Evolutionary conservation across 2,329 filamentous ascomycete species (phyloP).

Genomic region (Epichloe brachyelytri): DNA sequence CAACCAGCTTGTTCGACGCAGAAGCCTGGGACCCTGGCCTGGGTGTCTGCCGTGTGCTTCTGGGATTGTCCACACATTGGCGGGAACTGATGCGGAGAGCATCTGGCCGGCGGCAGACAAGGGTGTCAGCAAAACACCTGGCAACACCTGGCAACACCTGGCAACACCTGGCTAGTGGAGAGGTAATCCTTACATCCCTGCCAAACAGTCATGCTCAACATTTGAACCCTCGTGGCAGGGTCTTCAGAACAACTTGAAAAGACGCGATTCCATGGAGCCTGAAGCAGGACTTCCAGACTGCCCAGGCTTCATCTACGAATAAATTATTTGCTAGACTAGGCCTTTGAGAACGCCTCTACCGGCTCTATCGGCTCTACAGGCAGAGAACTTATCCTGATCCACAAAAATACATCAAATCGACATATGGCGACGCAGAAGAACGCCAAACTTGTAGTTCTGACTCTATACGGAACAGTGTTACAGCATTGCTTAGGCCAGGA

Average conservation of each 20-base stretch:
- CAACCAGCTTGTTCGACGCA: slow-evolving; percentile 4
- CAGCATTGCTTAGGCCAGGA: neutral
- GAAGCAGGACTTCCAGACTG: too few relatives aligned
- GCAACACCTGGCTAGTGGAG: too few relatives aligned
- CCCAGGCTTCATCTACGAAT: too few relatives aligned
- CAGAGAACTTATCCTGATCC: too few relatives aligned
- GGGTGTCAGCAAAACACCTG: slow-evolving; percentile 1
- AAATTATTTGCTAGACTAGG: too few relatives aligned
- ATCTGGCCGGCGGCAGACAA: neutral
- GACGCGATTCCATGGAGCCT: too few relatives aligned
- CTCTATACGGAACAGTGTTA: neutral
- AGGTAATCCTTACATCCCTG: neutral
- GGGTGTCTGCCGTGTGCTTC: neutral
- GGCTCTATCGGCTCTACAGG: too few relatives aligned
- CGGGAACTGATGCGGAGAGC: slow-evolving; percentile 1
- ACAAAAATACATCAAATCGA: too few relatives aligned
- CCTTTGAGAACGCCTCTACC: too few relatives aligned
- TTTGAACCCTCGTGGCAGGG: too few relatives aligned
- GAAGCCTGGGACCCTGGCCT: slow-evolving; percentile 4
- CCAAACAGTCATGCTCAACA: neutral
- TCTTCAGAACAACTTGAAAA: too few relatives aligned
- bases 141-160: neutral
- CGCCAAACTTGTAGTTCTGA: neutral
- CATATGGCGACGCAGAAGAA: neutral
- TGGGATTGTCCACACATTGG: slow-evolving; percentile 1